Conservation (phyloP, 2,329 filamentous ascomycete species). For the Fusarium incarnatum region DNA sequence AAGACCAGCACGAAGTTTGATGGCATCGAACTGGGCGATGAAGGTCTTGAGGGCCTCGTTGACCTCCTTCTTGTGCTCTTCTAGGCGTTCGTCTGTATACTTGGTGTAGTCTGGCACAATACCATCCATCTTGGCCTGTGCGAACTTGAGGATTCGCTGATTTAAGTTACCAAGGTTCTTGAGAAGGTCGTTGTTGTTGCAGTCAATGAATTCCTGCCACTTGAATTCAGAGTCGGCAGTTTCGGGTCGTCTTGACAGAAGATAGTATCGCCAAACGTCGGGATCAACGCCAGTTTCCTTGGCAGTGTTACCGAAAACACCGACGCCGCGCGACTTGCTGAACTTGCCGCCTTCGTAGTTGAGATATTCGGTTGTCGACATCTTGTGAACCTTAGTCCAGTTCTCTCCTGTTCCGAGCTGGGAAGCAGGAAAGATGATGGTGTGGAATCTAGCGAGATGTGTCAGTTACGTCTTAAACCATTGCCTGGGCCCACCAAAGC, state of each 20-base stretch:
- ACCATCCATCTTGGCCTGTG: conserved; percentile 79
- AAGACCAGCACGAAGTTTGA: conserved; percentile 76
- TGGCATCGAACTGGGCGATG: conserved; percentile 74
- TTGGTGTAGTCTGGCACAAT: conserved; percentile 72
- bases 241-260: conserved; percentile 87
- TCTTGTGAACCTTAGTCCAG: conserved; percentile 90
- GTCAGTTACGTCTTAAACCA: conserved; percentile 11
- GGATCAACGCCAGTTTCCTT: conserved; percentile 85
- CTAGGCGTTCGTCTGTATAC: conserved; percentile 67
- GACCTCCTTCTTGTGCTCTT: conserved; percentile 69
- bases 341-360: conserved; percentile 94
- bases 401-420: conserved; percentile 85
- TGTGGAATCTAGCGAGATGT: conserved; percentile 64
- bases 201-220: conserved; percentile 83
- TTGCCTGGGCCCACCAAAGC: neutral
- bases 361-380: conserved; percentile 88
- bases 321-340: conserved; percentile 88
- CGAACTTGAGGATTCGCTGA: conserved; percentile 79
- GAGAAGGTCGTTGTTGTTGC: conserved; percentile 90
- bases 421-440: conserved; percentile 89
- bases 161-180: conserved; percentile 81
- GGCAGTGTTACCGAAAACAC: conserved; percentile 91
- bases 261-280: conserved; percentile 94
- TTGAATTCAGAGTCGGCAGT: conserved; percentile 89
- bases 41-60: conserved; percentile 76